Percentiles rank a stretch among this genome's conserved stretches.
Conservation (phyloP, 176 grass and related monocot species). For the Rhynchospora pubera region DNA sequence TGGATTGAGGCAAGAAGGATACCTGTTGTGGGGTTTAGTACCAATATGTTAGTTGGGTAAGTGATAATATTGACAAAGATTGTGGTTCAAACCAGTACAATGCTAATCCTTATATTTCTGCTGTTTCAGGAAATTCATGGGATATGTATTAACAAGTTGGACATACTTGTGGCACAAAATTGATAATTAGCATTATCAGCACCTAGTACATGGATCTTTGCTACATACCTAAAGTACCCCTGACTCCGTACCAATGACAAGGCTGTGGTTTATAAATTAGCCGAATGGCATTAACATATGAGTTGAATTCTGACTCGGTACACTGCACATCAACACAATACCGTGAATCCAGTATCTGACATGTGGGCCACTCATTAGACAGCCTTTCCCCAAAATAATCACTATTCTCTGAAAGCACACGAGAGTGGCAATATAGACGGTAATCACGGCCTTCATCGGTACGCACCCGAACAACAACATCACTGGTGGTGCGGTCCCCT, state of each 20-base stretch:
- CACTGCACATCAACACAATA: constrained; percentile 80
- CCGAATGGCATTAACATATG: constrained; percentile 57
- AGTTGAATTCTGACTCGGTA: constrained; percentile 54
- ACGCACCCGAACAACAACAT: constrained; percentile 81
- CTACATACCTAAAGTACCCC: constrained; percentile 45
- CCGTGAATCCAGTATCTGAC: constrained; percentile 85
- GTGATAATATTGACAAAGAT: neutral
- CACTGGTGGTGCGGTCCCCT: constrained; percentile 59
- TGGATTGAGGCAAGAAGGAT: constrained; percentile 48
- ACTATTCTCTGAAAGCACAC: constrained; percentile 54
- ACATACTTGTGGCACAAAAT: neutral
- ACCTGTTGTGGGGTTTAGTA: neutral
- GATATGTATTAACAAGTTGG: neutral
- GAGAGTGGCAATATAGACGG: constrained; percentile 84
- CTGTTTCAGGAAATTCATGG: neutral
- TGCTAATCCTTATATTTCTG: neutral
- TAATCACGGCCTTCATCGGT: constrained; percentile 80
- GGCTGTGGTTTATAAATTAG: constrained; percentile 63
- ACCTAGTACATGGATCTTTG: neutral
- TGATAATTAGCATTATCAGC: neutral
- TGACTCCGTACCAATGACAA: constrained; percentile 64
- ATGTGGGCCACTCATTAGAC: constrained; percentile 82
- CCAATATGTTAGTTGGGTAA: neutral
- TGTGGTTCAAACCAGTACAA: neutral
- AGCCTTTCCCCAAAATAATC: constrained; percentile 80